Conservation (phyloP, 2,329 filamentous ascomycete species). For the Gaeumannomyces tritici region DNA sequence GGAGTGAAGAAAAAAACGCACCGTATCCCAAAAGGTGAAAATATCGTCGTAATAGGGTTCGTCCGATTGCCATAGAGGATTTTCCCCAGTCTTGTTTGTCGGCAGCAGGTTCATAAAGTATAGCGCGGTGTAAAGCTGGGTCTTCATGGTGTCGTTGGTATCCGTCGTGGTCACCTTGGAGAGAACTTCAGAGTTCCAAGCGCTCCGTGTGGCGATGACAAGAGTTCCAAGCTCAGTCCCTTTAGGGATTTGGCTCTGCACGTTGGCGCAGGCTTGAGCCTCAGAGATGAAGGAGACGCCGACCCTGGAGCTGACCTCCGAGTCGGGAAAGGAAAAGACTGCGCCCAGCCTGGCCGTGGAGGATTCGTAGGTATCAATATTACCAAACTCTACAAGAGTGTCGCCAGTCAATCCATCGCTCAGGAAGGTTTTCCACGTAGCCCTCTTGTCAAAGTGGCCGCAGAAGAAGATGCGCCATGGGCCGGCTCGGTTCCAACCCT, state of each 20-base stretch:
- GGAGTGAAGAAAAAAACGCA: not conserved
- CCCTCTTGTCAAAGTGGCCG: slow-evolving; percentile 37
- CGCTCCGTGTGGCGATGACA: slow-evolving; percentile 18
- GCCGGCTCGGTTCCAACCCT: slow-evolving; percentile 55
- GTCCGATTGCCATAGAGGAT: slow-evolving; percentile 51
- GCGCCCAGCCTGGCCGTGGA: slow-evolving; percentile 30
- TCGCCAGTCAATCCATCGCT: not conserved
- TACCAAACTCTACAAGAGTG: not conserved
- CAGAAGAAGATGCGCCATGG: slow-evolving; percentile 57
- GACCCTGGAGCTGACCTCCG: slow-evolving; percentile 43
- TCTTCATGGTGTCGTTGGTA: slow-evolving; percentile 41
- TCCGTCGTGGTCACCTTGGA: slow-evolving; percentile 53
- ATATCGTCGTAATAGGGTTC: slow-evolving; percentile 67
- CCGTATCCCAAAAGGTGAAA: slow-evolving; percentile 56
- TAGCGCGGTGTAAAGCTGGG: slow-evolving; percentile 55
- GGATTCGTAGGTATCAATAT: not conserved
- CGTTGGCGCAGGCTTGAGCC: slow-evolving; percentile 40
- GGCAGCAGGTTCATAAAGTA: slow-evolving; percentile 64
- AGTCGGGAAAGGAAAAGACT: slow-evolving; percentile 43
- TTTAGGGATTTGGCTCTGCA: slow-evolving; percentile 27
- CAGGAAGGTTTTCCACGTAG: slow-evolving; percentile 1
- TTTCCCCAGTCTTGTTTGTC: slow-evolving; percentile 62
- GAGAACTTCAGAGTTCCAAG: slow-evolving; percentile 54
- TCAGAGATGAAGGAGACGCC: slow-evolving; percentile 61
- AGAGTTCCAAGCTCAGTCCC: slow-evolving; percentile 17